phyloP scores from a whole-genome alignment of 495 filamentous ascomycete species.

The Aspergillus steynii region DNA sequence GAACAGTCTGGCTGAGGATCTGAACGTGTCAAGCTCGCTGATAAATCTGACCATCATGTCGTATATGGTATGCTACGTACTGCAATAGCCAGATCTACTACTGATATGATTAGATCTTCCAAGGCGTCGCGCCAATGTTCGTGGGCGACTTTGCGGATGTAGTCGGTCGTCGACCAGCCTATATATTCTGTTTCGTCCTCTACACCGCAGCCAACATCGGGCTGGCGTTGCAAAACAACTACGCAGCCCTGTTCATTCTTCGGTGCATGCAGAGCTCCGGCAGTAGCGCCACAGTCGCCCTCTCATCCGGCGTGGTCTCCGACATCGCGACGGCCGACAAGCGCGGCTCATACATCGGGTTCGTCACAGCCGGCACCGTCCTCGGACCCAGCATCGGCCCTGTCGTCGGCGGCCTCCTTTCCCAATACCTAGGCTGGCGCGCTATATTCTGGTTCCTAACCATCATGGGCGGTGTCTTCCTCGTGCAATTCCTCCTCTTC shows the following conservation, averaged over 20 bases:
- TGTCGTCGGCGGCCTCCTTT: slow-evolving; percentile 63
- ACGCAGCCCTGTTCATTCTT: slow-evolving; percentile 45
- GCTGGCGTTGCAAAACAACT: slow-evolving; percentile 46
- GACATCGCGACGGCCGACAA: slow-evolving; percentile 49
- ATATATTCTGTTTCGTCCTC: slow-evolving; percentile 46
- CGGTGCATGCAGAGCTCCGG: slow-evolving; percentile 53
- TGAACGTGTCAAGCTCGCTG: slow-evolving; percentile 35
- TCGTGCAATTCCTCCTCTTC: slow-evolving; percentile 30
- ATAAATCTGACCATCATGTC: slow-evolving; percentile 55
- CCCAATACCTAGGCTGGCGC: slow-evolving; percentile 66
- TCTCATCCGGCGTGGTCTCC: slow-evolving; percentile 45
- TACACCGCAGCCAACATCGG: slow-evolving; percentile 50
- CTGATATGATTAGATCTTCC: slow-evolving; percentile 37
- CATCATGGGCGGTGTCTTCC: slow-evolving; percentile 49
- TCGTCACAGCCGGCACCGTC: slow-evolving; percentile 35
- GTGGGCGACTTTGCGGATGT: slow-evolving; percentile 51
- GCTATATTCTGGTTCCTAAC: slow-evolving; percentile 76
- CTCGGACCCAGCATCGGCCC: slow-evolving; percentile 52
- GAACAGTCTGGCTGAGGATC: slow-evolving; percentile 38
- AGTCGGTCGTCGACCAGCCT: slow-evolving; percentile 50
- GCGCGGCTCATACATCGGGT: slow-evolving; percentile 49
- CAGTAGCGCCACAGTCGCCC: slow-evolving; percentile 47
- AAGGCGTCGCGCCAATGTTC: slow-evolving; percentile 52
- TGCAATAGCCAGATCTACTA: background rate
- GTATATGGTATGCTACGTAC: slow-evolving; percentile 39